A percentile compares a stretch with the other conserved stretches of the same genome.
Evolutionary conservation across 1,139 yeast genomes (phyloP).

Genomic region (Suhomyces ambrosiae): DNA sequence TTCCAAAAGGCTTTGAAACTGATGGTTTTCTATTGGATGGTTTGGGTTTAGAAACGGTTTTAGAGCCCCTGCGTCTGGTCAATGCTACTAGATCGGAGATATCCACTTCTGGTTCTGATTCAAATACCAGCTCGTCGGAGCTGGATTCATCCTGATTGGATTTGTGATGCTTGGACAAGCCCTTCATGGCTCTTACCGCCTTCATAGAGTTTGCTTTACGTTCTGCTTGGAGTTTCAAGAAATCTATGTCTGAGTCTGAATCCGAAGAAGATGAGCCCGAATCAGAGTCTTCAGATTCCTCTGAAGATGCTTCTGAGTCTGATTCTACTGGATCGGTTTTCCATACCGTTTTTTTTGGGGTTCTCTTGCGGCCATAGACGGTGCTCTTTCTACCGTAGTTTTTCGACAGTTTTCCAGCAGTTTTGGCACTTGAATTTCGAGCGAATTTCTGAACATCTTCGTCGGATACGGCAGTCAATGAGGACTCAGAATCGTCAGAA

Average conservation of each 20-base stretch:
- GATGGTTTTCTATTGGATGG: conserved; percentile 22
- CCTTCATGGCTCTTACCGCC: conserved; percentile 50
- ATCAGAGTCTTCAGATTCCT: conserved; percentile 25
- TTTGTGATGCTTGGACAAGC: conserved; percentile 18
- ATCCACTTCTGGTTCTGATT: conserved; percentile 15
- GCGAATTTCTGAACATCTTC: conserved; percentile 25
- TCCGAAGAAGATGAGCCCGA: conserved; percentile 56
- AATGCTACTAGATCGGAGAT: conserved; percentile 16
- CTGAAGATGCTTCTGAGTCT: conserved; percentile 19
- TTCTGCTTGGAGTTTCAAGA: conserved; percentile 68
- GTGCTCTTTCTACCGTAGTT: conserved; percentile 10
- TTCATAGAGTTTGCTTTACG: conserved; percentile 58
- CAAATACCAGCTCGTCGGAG: conserved; percentile 11
- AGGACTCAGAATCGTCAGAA: conserved; percentile 31
- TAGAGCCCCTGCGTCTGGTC: conserved; percentile 9
- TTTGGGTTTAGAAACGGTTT: conserved; percentile 9
- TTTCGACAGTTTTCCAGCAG: conserved; percentile 11
- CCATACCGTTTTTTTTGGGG: conserved; percentile 34
- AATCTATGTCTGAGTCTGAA: conserved; percentile 71
- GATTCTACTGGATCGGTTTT: conserved; percentile 9
- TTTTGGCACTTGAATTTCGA: conserved; percentile 9
- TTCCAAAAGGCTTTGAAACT: conserved; percentile 32
- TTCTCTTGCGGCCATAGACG: conserved; percentile 23
- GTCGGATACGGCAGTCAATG: conserved; percentile 47
- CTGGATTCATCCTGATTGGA: conserved; percentile 5